Conservation (phyloP, 345 rosid genomes). For the Cardiospermum halicacabum region DNA sequence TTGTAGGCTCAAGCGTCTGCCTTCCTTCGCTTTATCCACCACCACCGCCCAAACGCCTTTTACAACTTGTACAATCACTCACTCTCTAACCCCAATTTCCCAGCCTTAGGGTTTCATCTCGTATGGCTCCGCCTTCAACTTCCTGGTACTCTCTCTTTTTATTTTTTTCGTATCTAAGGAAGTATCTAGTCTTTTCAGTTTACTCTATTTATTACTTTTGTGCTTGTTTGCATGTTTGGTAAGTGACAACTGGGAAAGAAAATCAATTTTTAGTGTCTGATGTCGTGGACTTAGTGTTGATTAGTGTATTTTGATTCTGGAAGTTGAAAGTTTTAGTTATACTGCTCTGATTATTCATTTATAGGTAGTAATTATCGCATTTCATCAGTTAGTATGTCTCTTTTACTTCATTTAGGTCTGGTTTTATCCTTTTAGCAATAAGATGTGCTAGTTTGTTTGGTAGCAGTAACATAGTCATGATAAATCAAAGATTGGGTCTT, state of each 20-base stretch:
- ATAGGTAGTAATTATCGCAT: neutral
- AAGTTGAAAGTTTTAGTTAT: neutral
- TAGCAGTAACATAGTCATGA: neutral
- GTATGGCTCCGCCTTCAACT: constrained; percentile 39
- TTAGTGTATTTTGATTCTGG: neutral
- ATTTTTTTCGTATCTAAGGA: constrained; percentile 15
- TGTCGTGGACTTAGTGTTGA: neutral
- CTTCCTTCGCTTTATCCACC: constrained; percentile 20
- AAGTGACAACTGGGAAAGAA: constrained; percentile 11
- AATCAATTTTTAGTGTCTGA: neutral
- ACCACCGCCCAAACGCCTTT: neutral
- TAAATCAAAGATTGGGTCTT: neutral
- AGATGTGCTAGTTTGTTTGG: neutral
- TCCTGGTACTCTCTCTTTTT: constrained; percentile 35
- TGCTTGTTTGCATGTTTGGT: constrained; percentile 8
- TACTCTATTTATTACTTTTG: neutral
- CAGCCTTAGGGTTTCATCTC: constrained; percentile 28
- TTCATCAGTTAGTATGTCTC: neutral
- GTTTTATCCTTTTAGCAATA: neutral
- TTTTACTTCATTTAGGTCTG: neutral
- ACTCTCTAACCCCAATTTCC: constrained; percentile 17
- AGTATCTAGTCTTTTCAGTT: constrained; percentile 7
- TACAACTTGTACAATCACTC: constrained; percentile 1
- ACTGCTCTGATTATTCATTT: neutral
- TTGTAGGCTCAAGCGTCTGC: neutral